Evolutionary conservation across 148 eudicot species (phyloP).

Genomic region (Vaccinium myrtillus): DNA sequence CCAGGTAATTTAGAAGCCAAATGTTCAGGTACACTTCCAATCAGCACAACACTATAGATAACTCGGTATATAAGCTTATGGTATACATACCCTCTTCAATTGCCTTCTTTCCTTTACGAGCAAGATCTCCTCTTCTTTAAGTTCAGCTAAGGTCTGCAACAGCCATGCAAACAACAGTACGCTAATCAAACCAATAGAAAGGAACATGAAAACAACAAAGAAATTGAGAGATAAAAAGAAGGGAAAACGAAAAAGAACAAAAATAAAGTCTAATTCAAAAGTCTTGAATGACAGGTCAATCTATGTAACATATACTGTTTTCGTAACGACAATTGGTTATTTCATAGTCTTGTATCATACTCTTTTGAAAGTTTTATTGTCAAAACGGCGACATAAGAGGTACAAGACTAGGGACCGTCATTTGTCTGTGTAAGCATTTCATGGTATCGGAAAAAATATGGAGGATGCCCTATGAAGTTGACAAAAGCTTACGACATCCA

Average conservation of each 20-base stretch:
- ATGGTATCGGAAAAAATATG: not conserved
- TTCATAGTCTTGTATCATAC: too few relatives aligned
- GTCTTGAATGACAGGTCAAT: not conserved
- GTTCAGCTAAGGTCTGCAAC: slow-evolving; percentile 42
- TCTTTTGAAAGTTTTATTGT: not conserved
- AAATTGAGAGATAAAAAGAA: too few relatives aligned
- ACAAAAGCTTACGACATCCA: not conserved
- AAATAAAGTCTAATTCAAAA: not conserved
- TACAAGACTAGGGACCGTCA: not conserved
- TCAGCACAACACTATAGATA: not conserved
- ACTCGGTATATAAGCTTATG: not conserved
- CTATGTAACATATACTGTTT: not conserved
- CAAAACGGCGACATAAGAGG: not conserved
- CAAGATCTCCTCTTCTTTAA: slow-evolving; percentile 41
- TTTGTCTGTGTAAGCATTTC: not conserved
- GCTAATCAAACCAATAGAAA: not conserved
- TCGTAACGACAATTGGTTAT: not conserved
- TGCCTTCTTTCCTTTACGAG: slow-evolving; percentile 41
- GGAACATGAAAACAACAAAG: not conserved
- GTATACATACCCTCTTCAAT: slow-evolving; percentile 37
- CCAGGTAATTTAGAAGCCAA: not conserved
- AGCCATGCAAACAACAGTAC: slow-evolving; percentile 3
- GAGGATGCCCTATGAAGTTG: not conserved
- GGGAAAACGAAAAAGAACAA: not conserved
- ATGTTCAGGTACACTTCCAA: not conserved